Evolutionary conservation across 2,329 filamentous ascomycete genomes (phyloP), one percentile per base, ranked within the genome.

Genomic region (Emmonsiellopsis sp.): DNA sequence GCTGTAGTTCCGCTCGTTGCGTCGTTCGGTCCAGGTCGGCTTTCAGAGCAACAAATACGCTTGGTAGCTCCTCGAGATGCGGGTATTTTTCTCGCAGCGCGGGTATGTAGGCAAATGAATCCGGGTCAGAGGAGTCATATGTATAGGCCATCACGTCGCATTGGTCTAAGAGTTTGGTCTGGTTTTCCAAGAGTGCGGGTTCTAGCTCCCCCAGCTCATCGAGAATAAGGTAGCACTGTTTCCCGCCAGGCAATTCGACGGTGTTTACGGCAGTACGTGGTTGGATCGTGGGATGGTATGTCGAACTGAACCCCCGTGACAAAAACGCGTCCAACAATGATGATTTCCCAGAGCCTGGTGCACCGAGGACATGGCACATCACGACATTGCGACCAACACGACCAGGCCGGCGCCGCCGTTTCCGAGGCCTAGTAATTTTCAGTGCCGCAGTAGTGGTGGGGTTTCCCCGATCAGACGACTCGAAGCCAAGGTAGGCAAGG

Each of bases 151-250:
- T 80, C 26, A 98, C 79, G 69, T 98, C 93, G 70, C 92, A 97
- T 5, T 90, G 85, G 63, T 95, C 89, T 11, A 98, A 64, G 3
- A 76, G 78, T 70, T 94, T 95, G 44, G 84, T 81, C 64, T 85
- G 84, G 65, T 98, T 98, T 54, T 97, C 93, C 2, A 98, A 76
- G 52, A 97, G 90, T 10, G 93, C 93, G 0, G 89, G 87, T 69
- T 97, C 93, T n/a, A 95, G 77, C 70, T 97, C 90, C 35, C 93
- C 93, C 0, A 97, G 84, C 70, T 98, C 93, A 65, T 95, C 89
- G 26, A 97, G 78, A 55, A 98, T 97, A 35, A 98, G 79, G 66
- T 98, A 97, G 69, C 91, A 95, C 71, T 98, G 93, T 68, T 95
- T 95, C 50, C 93, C 93, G 8, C 93, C 93, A 45, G 89, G 90